These are phyloP conservation scores for Kwoniella shivajii DNA, from an alignment of 1,284 basidiomycete species.

Conservation along the genomic window DNA sequence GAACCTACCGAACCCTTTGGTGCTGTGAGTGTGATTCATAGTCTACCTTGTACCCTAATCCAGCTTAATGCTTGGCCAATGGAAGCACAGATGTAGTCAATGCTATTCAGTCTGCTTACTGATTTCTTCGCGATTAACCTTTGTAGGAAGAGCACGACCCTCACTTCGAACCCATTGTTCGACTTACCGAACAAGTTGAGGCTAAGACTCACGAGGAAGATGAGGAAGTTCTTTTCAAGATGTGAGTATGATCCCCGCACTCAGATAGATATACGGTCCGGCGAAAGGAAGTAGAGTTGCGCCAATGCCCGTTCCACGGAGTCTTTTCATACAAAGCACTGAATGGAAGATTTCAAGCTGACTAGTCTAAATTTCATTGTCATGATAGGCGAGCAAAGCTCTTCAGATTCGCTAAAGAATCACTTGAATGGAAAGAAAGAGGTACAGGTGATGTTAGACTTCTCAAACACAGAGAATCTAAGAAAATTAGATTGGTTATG, in stretches of 20 bases:
- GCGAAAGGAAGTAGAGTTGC: too few species aligned
- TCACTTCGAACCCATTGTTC: constrained; percentile 95
- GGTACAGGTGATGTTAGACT: constrained; percentile 85
- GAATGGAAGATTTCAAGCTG: too few species aligned
- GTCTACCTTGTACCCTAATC: too few species aligned
- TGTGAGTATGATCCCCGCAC: constrained; percentile 60
- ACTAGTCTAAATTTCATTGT: neutral
- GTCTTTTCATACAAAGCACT: too few species aligned
- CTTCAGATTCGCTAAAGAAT: constrained; percentile 84
- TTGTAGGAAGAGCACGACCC: constrained; percentile 73
- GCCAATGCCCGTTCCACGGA: too few species aligned
- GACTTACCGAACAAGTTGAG: constrained; percentile 88
- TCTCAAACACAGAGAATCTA: constrained; percentile 81
- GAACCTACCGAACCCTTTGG: constrained; percentile 25
- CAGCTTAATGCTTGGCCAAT: too few species aligned
- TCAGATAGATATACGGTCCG: neutral
- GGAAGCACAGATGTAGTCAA: neutral
- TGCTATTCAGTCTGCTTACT: too few species aligned
- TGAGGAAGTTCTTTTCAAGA: constrained; percentile 92
- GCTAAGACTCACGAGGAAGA: constrained; percentile 95
- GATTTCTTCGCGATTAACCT: neutral
- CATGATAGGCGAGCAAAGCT: constrained; percentile 88
- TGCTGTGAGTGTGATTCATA: constrained; percentile 15
- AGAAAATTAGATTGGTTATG: constrained; percentile 97
- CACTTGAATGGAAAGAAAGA: constrained; percentile 83